Evolutionary conservation across 805 yeast genomes (phyloP).

Genomic region (Yarrowia sp.): DNA sequence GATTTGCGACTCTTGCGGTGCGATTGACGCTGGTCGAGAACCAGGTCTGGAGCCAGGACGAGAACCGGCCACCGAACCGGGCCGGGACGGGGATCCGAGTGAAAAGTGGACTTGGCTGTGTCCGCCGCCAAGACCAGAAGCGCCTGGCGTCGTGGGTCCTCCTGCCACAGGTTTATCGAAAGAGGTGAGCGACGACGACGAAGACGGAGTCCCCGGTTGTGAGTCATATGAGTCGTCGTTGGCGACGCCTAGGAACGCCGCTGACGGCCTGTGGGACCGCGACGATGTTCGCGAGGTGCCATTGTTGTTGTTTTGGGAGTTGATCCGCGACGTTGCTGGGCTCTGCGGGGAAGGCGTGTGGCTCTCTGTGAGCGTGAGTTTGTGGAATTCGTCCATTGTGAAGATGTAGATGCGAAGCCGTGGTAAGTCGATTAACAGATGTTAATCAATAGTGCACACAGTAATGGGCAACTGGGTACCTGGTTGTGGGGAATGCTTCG

Average conservation of each 20-base stretch:
- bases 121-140: not conserved
- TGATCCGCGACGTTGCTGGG: not conserved
- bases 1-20: not conserved
- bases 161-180: not conserved
- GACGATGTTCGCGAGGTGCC: conserved; percentile 1
- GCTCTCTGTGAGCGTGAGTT: conserved; percentile 23
- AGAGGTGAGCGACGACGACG: not conserved
- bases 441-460: too few relatives aligned
- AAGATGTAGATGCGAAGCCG: too few relatives aligned
- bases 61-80: not conserved
- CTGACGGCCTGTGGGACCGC: conserved; percentile 3
- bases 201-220: not conserved
- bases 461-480: too few relatives aligned
- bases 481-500: too few relatives aligned
- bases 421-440: too few relatives aligned
- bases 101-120: not conserved
- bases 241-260: not conserved
- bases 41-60: not conserved
- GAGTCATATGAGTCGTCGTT: conserved; percentile 2
- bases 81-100: not conserved
- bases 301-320: not conserved
- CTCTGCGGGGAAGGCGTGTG: not conserved
- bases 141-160: not conserved
- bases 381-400: conserved; percentile 16
- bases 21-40: not conserved